Base-by-base conservation (phyloP, 768 basidiomycete species). In the Collybia sp. region DNA sequence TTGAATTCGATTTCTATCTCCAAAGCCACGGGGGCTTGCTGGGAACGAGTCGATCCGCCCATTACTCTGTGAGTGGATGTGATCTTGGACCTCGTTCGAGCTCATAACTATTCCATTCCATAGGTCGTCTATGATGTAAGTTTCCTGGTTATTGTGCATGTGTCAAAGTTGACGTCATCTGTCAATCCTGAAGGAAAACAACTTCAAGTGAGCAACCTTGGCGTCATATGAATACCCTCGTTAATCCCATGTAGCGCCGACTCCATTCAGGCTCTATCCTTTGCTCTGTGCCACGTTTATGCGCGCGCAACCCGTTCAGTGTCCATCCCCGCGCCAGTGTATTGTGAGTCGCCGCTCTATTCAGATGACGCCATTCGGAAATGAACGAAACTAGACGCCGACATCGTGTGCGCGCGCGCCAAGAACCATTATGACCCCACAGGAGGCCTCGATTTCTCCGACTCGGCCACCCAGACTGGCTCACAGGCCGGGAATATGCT, bases 311-410 rank as follows among this genome's bases (percentile, higher is more conserved):
- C 90, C 0, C 82, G 90, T 6, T 87, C 87, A 0, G 89, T 93
- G 0, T 91, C 88, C 0, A 90, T 92, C 36, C 89, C 89, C 0
- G 88, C 89, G 0, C 89, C 89, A 0, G 87, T 91, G 0, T 92
- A 92, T 51, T 92, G 88, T 90, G 55, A 55, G 82, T 52, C 30
- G 11, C 15, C 20, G 30, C n/a, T 18, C 6, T n/a, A 34, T 35
- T 5, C 33, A 13, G 33, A 25, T 10, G 12, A 19, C 6, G 16
- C 18, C 13, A 13, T n/a, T 38, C 4, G n/a, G 40, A 17, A 3
- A 37, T 0, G n/a, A 8, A 1, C 35, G 30, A 2, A 30, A 16
- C 11, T 34, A 88, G 87, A 89, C 57, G 87, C 86, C 8, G 85
- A 89, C 57, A 85, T 83, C 17, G 87, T 89, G 10, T 83, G 82